phyloP scores from a whole-genome alignment of 345 rosid species.

The Eucalyptus erythrocorys region DNA sequence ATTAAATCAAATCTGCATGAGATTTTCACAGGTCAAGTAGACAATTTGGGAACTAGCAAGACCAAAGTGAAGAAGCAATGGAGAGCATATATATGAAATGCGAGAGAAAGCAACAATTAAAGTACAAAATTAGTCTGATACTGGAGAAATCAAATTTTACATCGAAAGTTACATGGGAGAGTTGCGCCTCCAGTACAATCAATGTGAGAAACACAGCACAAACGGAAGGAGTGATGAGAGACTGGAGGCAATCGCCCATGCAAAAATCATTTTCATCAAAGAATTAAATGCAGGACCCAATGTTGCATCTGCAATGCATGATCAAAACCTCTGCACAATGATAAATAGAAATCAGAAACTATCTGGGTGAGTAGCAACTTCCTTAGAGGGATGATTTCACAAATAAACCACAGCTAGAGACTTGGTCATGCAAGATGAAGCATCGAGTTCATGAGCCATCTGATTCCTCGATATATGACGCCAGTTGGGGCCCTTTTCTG shows the following conservation, averaged over 20 bases:
- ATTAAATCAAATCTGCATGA: neutral
- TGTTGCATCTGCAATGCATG: neutral
- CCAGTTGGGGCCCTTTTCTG: constrained; percentile 42
- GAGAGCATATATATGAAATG: neutral
- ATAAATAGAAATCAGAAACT: neutral
- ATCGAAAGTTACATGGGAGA: neutral
- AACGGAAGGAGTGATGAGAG: neutral
- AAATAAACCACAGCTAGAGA: constrained; percentile 70
- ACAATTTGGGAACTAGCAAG: neutral
- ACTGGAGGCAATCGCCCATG: neutral
- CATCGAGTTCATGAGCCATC: constrained; percentile 64
- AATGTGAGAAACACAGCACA: neutral
- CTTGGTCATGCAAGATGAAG: constrained; percentile 78
- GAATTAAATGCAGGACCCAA: neutral
- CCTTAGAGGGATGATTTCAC: constrained; percentile 3
- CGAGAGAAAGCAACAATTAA: neutral
- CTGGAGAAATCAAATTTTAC: neutral
- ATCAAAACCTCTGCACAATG: neutral
- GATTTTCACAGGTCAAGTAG: neutral
- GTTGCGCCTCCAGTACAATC: neutral
- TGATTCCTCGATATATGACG: constrained; percentile 70
- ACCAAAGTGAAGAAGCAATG: neutral
- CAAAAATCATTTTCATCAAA: neutral
- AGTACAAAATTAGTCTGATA: neutral
- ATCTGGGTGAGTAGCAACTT: neutral